Conservation (phyloP, 2,329 filamentous ascomycete species). For the Penicillium sp. region DNA sequence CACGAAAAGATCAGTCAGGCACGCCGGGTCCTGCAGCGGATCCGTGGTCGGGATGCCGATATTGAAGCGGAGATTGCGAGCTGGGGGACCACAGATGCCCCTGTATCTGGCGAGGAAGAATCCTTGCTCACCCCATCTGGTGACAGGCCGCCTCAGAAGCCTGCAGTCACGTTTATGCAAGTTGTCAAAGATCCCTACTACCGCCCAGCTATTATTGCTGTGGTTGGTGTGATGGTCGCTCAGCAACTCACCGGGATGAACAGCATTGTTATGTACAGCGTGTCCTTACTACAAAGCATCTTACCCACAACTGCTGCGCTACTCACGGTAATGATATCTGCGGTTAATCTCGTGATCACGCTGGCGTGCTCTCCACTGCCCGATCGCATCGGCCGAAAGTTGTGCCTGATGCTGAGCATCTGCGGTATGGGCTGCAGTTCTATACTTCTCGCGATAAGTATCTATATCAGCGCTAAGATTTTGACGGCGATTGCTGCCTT, state of each 20-base stretch:
- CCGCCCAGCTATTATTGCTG: conserved; percentile 73
- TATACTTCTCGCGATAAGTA: conserved; percentile 74
- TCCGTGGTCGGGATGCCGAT: conserved; percentile 68
- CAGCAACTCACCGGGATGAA: conserved; percentile 96
- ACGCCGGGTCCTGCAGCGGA: conserved; percentile 67
- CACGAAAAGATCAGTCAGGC: conserved; percentile 62
- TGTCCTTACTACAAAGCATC: conserved; percentile 78
- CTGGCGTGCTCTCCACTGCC: conserved; percentile 77
- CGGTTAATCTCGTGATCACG: conserved; percentile 82
- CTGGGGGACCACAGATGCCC: conserved; percentile 49
- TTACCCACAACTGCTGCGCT: conserved; percentile 78
- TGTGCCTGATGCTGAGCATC: conserved; percentile 78
- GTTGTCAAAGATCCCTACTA: conserved; percentile 68
- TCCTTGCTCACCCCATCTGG: conserved; percentile 62
- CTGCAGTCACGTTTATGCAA: conserved; percentile 64
- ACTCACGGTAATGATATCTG: conserved; percentile 83
- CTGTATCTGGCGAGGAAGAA: conserved; percentile 63
- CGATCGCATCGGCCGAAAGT: conserved; percentile 84
- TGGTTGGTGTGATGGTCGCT: conserved; percentile 85
- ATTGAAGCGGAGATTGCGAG: conserved; percentile 70
- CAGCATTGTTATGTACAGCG: conserved; percentile 97
- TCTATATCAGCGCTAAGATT: conserved; percentile 68
- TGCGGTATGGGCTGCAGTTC: conserved; percentile 79
- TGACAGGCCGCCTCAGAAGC: conserved; percentile 64
- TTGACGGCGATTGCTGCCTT: conserved; percentile 80